Base-by-base conservation (phyloP, 1,284 basidiomycete genomes). In the Phellopilus nigrolimitatus region DNA sequence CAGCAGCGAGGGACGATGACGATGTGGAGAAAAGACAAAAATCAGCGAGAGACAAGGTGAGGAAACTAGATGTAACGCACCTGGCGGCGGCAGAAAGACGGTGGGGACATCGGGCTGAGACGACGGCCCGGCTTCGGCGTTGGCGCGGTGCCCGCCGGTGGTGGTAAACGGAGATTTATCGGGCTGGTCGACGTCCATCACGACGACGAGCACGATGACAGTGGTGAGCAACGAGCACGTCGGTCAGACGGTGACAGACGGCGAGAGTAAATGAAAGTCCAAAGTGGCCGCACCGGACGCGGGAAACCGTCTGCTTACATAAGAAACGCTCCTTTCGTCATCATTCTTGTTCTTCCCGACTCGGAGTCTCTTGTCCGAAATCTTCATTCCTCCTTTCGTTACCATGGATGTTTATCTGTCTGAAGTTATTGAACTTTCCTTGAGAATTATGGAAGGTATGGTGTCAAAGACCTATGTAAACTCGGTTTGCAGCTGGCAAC, bases 71-170 rank as follows among this genome's bases (percentile, higher is more conserved):
- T 47, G 49, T 36, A 41, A 51, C 55, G 54, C 54, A 76, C 74
- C 68, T 62, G 69, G 68, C 17, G 72, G 72, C 28, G 73, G 71
- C n/a, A 74, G 66, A 58, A 71, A 75, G 56, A 56, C 47, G n/a
- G 46, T 42, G 30, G 50, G 50, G 7, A 74, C 61, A 27, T 45
- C 47, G 28, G 66, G 60, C 31, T 50, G 47, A 27, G 56, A 45
- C 48, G 63, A 64, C 4, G 64, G 64, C 27, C 64, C 64, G 27
- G 64, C 63, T 55, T 60, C 51, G 31, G 64, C 64, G 51, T 64
- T 66, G 30, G 37, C 43, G 39, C 46, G 54, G 36, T 42, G 37
- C 21, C 49, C 53, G 24, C 39, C 36, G 15, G 47, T 48, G 9
- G 21, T 25, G 19, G 28, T 9, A 4, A 28, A 19, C 21, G 24